Evolutionary conservation across 2,329 filamentous ascomycete species (phyloP).

Genomic region (Dactylellina leptospora): DNA sequence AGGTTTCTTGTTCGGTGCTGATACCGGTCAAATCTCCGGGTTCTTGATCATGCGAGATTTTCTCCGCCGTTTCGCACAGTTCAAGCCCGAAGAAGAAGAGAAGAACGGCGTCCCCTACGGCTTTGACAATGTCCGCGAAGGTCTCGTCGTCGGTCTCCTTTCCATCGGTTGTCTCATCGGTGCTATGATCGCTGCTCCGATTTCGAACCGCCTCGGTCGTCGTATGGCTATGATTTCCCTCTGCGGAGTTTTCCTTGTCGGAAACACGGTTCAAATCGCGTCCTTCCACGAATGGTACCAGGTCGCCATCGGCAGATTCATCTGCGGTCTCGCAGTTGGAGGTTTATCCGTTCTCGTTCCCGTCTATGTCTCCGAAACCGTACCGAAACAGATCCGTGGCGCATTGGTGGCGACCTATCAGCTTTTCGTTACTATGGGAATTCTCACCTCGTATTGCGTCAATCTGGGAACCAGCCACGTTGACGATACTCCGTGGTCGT

Average conservation of each 20-base stretch:
- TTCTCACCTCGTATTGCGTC: conserved; percentile 68
- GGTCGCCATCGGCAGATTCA: conserved; percentile 71
- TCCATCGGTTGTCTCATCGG: conserved; percentile 70
- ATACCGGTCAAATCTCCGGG: conserved; percentile 69
- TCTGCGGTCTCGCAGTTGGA: conserved; percentile 74
- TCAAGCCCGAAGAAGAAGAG: conserved; percentile 56
- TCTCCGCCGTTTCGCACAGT: conserved; percentile 67
- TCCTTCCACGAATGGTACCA: conserved; percentile 69
- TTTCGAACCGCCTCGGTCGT: conserved; percentile 71
- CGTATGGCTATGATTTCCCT: conserved; percentile 70
- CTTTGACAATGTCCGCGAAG: conserved; percentile 70
- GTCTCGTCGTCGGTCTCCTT: conserved; percentile 71
- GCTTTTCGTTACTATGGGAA: conserved; percentile 74
- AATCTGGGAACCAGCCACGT: conserved; percentile 61
- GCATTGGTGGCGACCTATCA: conserved; percentile 73
- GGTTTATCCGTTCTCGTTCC: conserved; percentile 71
- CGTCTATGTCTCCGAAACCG: conserved; percentile 75
- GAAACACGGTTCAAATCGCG: conserved; percentile 73
- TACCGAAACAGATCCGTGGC: conserved; percentile 71
- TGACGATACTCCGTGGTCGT: conserved; percentile 63
- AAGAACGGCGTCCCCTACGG: conserved; percentile 60
- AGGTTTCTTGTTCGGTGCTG: conserved; percentile 71
- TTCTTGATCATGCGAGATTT: conserved; percentile 67
- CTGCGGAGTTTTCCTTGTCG: conserved; percentile 71
- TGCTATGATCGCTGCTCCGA: conserved; percentile 68